Base-by-base conservation (phyloP, 495 filamentous ascomycete genomes). In the Xylaria castorea region DNA sequence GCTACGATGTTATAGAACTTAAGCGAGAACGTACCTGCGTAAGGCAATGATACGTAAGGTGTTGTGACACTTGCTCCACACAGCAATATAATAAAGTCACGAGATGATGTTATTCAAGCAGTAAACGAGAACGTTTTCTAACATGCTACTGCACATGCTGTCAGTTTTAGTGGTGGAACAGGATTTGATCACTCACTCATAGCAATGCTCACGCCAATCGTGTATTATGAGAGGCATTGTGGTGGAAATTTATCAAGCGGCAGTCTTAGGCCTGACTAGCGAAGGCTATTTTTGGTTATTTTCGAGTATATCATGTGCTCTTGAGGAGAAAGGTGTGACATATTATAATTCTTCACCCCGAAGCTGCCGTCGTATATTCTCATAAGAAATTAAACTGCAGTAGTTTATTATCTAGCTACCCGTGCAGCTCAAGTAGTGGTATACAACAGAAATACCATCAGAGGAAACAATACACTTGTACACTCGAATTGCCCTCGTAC, bases 21-120 rank as follows among this genome's bases (percentile, higher is more conserved):
- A 57, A 32, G 53, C 53, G 53, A 57, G 53, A 30, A 57, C 27
- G 53, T 57, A 57, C 27, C 53, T 32, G 53, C 53, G 53, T 32
- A 57, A 57, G 53, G 53, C 53, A 12, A 57, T 57, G 27, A 57
- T 57, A 57, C 27, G 25, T 57, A 32, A 57, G 27, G 27, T 32
- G 53, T 57, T 57, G 18, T 32, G 14, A 30, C 14, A 4, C 5
- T 32, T 32, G 12, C 53, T 57, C 53, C 53, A 25, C 53, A 18
- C 53, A 1, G 18, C 53, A 32, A 25, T n/a, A 57, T 30, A 5
- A 57, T 57, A 32, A 32, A 57, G 53, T 32, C 25, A 18, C 27
- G 1, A 18, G 53, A 57, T 57, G 53, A 57, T 57, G 53, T 57
- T 32, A 57, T 57, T 30, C 3, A 4, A 30, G 14, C 32, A 7